Evolutionary conservation across 129 eudicot species (phyloP), one percentile per base, ranked within the genome.

Genomic region (Logfia minima): DNA sequence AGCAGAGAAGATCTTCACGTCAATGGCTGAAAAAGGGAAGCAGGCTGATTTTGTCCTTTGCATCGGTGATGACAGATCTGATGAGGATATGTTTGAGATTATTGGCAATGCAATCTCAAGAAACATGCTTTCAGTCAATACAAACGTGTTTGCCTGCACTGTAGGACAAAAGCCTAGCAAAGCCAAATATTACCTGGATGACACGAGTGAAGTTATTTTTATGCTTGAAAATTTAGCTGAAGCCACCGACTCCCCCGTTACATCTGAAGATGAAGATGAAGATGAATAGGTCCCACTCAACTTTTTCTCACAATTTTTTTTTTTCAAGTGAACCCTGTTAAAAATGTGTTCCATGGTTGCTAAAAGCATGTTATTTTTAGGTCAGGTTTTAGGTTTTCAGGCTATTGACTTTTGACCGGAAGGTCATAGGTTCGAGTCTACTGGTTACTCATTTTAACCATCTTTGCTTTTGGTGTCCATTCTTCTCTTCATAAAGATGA

Each of bases 161-260:
- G 98, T 92, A 31, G 98, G 98, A 56, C 98, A 92, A 68, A 92
- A 92, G 82, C 98, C 98, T 9, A 92, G 98, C 86, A 90, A 92
- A 80, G 98, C 98, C 70, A 88, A 89, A 76, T 92, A 90, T 82
- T 92, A 90, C 78, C 78, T 92, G 70, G 96, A 92, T 74, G 98
- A 92, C 83, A 79, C 93, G n/a, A 39, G 77, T 14, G 98, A 92
- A 71, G 98, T 92, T 22, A 68, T 85, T 51, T 24, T 76, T 13
- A 85, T 92, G 90, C 98, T 92, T 29, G 90, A 89, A 69, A 76
- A 86, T 59, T 92, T 92, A 68, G 96, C 98, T 28, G 96, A 92
- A 31, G 96, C 90, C 23, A 81, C 98, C 32, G 89, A 92, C 72
- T 75, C 92, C 59, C 90, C 95, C 0, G 85, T 56, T 72, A 83